These are phyloP conservation scores for Fusarium marasasianum DNA, from an alignment of 2,329 filamentous ascomycete genomes.

Conservation along the genomic window DNA sequence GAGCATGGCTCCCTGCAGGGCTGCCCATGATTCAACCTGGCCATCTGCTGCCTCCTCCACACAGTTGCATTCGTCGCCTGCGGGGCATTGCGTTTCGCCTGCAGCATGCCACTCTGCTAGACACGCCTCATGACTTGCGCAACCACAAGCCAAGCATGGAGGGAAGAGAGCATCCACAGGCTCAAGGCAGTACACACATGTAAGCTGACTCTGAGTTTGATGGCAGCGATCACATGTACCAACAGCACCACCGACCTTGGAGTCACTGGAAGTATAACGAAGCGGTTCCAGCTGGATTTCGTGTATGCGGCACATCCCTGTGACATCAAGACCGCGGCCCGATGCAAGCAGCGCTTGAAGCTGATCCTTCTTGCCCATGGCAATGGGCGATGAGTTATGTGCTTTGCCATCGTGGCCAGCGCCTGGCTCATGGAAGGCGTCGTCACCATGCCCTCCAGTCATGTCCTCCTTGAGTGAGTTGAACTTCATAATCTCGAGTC, in stretches of 20 bases:
- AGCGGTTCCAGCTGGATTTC: constrained; percentile 70
- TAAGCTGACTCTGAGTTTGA: constrained; percentile 64
- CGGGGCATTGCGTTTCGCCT: constrained; percentile 67
- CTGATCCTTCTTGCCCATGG: constrained; percentile 66
- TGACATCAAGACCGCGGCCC: constrained; percentile 68
- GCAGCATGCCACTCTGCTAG: constrained; percentile 67
- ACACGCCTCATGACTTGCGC: constrained; percentile 68
- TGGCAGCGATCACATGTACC: constrained; percentile 63
- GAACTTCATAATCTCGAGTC: constrained; percentile 75
- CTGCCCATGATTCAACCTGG: constrained; percentile 69
- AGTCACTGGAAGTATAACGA: constrained; percentile 55
- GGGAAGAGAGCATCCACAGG: constrained; percentile 68
- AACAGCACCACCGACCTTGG: constrained; percentile 57
- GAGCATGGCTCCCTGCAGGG: constrained; percentile 52
- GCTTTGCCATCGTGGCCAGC: constrained; percentile 52
- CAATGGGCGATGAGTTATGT: constrained; percentile 58
- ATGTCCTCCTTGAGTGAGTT: constrained; percentile 66
- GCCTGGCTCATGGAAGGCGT: constrained; percentile 49
- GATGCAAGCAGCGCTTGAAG: constrained; percentile 61
- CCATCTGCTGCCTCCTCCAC: constrained; percentile 65
- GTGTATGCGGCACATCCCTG: constrained; percentile 69
- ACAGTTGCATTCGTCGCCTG: constrained; percentile 72
- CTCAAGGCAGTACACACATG: constrained; percentile 71
- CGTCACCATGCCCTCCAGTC: constrained; percentile 42
- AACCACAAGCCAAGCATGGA: constrained; percentile 71